These are phyloP conservation scores for Corchorus olitorius DNA, from an alignment of 345 rosid genomes.

Conservation along the genomic window DNA sequence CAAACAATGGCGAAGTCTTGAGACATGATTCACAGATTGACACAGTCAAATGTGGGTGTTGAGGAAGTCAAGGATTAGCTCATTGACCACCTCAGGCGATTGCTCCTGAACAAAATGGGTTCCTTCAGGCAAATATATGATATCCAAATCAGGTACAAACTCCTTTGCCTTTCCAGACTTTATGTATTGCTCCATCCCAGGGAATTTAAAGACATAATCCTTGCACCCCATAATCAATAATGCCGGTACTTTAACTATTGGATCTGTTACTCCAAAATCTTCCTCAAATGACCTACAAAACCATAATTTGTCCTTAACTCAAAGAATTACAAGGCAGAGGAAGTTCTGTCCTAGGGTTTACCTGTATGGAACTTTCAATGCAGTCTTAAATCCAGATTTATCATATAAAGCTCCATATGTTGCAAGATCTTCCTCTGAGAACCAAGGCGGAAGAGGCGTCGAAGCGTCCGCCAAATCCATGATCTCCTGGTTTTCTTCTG, in stretches of 20 bases:
- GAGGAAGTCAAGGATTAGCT: slow-evolving; percentile 48
- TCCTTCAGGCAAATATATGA: slow-evolving; percentile 50
- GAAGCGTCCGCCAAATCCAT: slow-evolving; percentile 60
- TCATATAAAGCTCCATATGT: slow-evolving; percentile 51
- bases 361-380: slow-evolving; percentile 61
- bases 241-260: slow-evolving; percentile 40
- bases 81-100: slow-evolving; percentile 49
- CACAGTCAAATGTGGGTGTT: slow-evolving; percentile 22
- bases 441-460: slow-evolving; percentile 59
- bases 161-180: slow-evolving; percentile 41
- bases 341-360: slow-evolving; percentile 2
- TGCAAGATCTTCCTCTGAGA: slow-evolving; percentile 53
- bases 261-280: slow-evolving; percentile 26
- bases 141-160: slow-evolving; percentile 49
- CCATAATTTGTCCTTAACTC: background rate
- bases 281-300: slow-evolving; percentile 31
- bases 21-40: background rate
- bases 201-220: slow-evolving; percentile 53
- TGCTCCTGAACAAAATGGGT: slow-evolving; percentile 63
- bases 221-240: slow-evolving; percentile 53
- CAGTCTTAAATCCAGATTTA: slow-evolving; percentile 58
- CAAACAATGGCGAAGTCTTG: no score
- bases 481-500: slow-evolving; percentile 54
- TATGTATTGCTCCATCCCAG: slow-evolving; percentile 52
- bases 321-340: background rate